phyloP scores from a whole-genome alignment of 495 filamentous ascomycete species.

The Hyaloscypha finlandica region DNA sequence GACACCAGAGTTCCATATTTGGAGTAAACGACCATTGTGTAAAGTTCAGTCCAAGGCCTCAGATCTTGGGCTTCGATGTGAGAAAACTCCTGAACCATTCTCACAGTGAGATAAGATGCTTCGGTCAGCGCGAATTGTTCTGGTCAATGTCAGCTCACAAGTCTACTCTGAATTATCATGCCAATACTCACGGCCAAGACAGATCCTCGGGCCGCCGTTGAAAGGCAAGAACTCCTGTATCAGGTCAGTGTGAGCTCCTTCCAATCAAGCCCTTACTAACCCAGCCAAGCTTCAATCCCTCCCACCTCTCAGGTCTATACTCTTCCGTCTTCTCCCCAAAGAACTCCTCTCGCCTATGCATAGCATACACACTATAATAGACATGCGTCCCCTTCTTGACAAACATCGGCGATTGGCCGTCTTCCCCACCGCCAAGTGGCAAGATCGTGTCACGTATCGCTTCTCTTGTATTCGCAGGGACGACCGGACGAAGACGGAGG shows the following conservation, averaged over 20 bases:
- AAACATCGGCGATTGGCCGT: constrained; percentile 48
- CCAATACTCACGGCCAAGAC: constrained; percentile 32
- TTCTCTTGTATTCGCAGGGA: constrained; percentile 48
- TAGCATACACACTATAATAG: constrained; percentile 13
- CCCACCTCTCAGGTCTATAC: constrained; percentile 46
- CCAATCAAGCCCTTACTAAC: neutral
- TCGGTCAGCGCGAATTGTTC: constrained; percentile 54
- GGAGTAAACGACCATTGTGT: constrained; percentile 4
- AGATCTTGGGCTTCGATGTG: constrained; percentile 50
- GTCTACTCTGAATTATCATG: neutral
- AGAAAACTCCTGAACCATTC: constrained; percentile 62
- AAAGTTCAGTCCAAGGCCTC: constrained; percentile 4
- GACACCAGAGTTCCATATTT: constrained; percentile 1
- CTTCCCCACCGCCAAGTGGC: constrained; percentile 49
- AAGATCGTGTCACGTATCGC: constrained; percentile 52
- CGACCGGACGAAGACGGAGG: constrained; percentile 21
- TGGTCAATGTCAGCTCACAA: neutral
- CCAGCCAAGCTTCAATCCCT: constrained; percentile 41
- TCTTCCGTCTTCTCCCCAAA: constrained; percentile 35
- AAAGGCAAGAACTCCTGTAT: constrained; percentile 58
- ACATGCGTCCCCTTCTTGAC: constrained; percentile 40
- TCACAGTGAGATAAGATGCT: constrained; percentile 54
- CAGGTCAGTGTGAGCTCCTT: neutral
- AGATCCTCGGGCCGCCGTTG: constrained; percentile 63
- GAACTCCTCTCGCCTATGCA: constrained; percentile 17